Base-by-base conservation (phyloP, 2,329 filamentous ascomycete genomes). In the Trichoderma sp. region DNA sequence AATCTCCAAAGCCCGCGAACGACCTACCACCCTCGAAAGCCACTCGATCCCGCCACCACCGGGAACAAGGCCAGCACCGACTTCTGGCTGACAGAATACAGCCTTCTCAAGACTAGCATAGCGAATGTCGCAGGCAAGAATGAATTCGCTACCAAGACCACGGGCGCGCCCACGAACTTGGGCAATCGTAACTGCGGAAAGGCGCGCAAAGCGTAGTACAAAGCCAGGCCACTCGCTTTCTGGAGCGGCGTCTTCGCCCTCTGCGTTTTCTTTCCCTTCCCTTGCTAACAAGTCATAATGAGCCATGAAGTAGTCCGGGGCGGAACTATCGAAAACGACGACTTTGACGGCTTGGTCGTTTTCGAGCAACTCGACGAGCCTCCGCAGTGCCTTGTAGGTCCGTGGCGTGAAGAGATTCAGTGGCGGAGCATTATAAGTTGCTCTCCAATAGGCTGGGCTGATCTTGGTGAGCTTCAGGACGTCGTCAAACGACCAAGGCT, bases 401-500 rank as follows among this genome's bases (percentile, higher is more conserved):
- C 32, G 60, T 11, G 46, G 60, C 10, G 60, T 64, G 16, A 64
- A 64, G 32, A 64, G 46, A 49, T 64, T 64, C 32, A 64, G 16
- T 26, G 49, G 60, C 16, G 60, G 49, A 30, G 60, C 60, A 39
- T 54, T 64, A 24, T 54, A 65, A 4, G 61, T 65, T 21, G 61
- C 61, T 43, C 61, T 54, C 61, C 61, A 65, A 11, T 65, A 56
- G 34, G 61, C 61, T 4, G 61, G 16, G 34, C 61, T 65, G 24
- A 55, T 26, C n/a, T 65, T 65, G 51, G 51, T 65, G 24, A 65
- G 51, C n/a, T 55, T 65, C 5, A 65, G 13, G 7, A 65, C 61
- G n/a, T 65, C 51, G n/a, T 55, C 51, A 18, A 55, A 65, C 34
- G 61, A 43, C 61, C 61, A 55, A 11, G 26, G 51, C 16, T 65